These are phyloP conservation scores for Avena eriantha DNA, from an alignment of 176 grass and related monocot species.

Conservation along the genomic window DNA sequence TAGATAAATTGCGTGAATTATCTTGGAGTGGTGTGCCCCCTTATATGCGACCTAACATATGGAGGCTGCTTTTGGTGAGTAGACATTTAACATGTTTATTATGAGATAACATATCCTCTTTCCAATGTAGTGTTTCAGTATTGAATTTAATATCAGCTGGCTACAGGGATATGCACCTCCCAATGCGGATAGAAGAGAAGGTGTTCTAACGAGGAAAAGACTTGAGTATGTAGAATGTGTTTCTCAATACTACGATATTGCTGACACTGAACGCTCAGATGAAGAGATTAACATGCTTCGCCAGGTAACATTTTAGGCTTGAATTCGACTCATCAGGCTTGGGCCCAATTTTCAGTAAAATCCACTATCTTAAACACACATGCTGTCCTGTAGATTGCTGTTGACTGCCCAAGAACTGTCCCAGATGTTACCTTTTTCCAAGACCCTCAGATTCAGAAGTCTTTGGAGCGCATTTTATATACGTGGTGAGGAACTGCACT, in stretches of 20 bases:
- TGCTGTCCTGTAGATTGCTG: conserved; percentile 58
- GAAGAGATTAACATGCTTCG: conserved; percentile 99
- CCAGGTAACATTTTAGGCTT: conserved; percentile 55
- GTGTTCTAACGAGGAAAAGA: conserved; percentile 91
- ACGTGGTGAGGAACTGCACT: conserved; percentile 70
- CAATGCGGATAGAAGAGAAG: conserved; percentile 88
- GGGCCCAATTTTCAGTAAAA: background rate
- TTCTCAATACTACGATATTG: conserved; percentile 94
- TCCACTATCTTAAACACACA: conserved; percentile 2
- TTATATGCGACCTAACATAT: conserved; percentile 96
- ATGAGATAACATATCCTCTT: conserved; percentile 8
- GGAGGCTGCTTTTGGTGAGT: conserved; percentile 96
- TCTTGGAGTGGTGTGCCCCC: conserved; percentile 98
- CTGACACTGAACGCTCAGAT: conserved; percentile 84
- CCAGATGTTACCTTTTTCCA: conserved; percentile 73
- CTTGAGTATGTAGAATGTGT: conserved; percentile 98
- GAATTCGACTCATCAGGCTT: background rate
- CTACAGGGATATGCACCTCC: conserved; percentile 98
- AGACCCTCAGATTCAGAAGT: conserved; percentile 90
- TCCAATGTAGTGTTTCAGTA: conserved; percentile 34
- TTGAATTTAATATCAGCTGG: conserved; percentile 86
- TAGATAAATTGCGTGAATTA: conserved; percentile 92
- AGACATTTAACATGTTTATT: background rate
- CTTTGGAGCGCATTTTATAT: conserved; percentile 90
- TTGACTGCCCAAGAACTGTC: conserved; percentile 84